phyloP scores from a whole-genome alignment of 805 yeast species.

The Wickerhamiella occidentalis region DNA sequence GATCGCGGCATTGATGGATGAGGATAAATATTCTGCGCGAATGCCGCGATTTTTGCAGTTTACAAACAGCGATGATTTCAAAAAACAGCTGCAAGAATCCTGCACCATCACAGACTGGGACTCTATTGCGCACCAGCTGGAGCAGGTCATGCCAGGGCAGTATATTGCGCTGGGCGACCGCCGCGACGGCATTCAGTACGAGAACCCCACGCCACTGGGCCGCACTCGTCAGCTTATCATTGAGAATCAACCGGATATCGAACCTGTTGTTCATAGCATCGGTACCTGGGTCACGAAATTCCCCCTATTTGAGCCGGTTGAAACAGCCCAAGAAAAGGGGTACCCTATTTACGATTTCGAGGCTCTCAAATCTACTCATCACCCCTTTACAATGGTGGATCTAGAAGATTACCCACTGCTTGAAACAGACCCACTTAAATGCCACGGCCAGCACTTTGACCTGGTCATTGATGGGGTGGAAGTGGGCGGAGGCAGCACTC shows the following conservation, averaged over 20 bases:
- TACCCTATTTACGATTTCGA: constrained; percentile 51
- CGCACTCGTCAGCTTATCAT: constrained; percentile 66
- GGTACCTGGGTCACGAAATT: constrained; percentile 75
- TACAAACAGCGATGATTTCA: constrained; percentile 11
- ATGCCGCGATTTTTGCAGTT: constrained; percentile 7
- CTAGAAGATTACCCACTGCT: constrained; percentile 52
- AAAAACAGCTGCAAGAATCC: constrained; percentile 1
- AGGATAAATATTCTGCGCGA: constrained; percentile 6
- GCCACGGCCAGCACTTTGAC: constrained; percentile 87
- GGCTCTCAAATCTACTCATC: constrained; percentile 66
- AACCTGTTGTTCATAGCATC: constrained; percentile 26
- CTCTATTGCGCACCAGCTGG: not conserved
- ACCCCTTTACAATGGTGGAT: constrained; percentile 92
- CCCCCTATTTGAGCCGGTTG: constrained; percentile 72
- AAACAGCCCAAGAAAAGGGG: constrained; percentile 21
- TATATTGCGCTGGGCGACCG: constrained; percentile 71
- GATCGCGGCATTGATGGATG: not conserved
- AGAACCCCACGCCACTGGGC: constrained; percentile 93
- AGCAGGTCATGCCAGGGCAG: constrained; percentile 43
- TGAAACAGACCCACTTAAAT: constrained; percentile 43
- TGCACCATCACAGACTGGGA: constrained; percentile 15
- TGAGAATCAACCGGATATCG: constrained; percentile 38
- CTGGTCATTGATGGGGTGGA: constrained; percentile 89
- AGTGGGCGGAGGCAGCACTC: constrained; percentile 93
- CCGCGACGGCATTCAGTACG: constrained; percentile 41